phyloP scores from a whole-genome alignment of 345 rosid species.

The Nephelium lappaceum region DNA sequence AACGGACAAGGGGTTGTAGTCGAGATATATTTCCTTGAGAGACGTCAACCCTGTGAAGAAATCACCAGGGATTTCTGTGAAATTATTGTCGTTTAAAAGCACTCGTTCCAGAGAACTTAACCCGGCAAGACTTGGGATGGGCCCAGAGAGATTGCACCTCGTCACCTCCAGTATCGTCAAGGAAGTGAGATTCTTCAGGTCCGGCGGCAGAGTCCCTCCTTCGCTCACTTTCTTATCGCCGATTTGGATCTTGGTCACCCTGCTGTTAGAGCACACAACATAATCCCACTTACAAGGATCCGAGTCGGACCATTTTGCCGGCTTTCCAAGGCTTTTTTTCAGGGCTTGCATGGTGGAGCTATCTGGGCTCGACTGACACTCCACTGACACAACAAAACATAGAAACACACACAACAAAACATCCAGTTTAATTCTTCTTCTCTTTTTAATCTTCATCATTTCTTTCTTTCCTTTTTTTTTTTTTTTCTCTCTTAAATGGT shows the following conservation, averaged over 20 bases:
- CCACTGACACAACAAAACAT: conserved; percentile 24
- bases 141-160: conserved; percentile 49
- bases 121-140: conserved; percentile 62
- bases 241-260: conserved; percentile 56
- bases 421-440: conserved; percentile 8
- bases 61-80: conserved; percentile 53
- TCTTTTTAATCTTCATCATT: no score
- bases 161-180: conserved; percentile 51
- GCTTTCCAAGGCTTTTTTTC: conserved; percentile 25
- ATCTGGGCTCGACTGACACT: conserved; percentile 27
- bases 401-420: not conserved
- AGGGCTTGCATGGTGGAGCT: conserved; percentile 37
- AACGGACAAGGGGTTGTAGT: conserved; percentile 46
- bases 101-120: conserved; percentile 42
- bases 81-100: conserved; percentile 43
- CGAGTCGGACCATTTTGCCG: conserved; percentile 43
- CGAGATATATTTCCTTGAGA: conserved; percentile 38
- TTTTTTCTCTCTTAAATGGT: no score
- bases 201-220: conserved; percentile 53
- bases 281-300: conserved; percentile 57
- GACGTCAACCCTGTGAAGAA: conserved; percentile 62
- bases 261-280: conserved; percentile 25
- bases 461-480: no score
- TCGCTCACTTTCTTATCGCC: conserved; percentile 31
- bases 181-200: conserved; percentile 49